Evolutionary conservation across 169 alveolate genomes (phyloP), one percentile per base, ranked within the genome.

Genomic region (Plasmodium coatneyi): DNA sequence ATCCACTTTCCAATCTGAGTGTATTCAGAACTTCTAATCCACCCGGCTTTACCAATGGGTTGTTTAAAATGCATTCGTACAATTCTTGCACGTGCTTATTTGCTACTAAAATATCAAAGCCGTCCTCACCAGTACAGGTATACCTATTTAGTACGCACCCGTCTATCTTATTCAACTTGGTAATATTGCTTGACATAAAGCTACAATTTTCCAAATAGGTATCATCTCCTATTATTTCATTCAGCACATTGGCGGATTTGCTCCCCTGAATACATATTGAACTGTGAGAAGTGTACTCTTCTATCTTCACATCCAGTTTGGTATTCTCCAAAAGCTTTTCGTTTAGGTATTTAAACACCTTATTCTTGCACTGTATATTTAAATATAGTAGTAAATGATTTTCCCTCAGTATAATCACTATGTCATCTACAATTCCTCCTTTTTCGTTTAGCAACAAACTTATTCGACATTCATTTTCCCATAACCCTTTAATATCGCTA

Each of bases 61-160:
- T 81, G 28, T 22, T 80, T 52, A 91, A 36, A 22, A 91, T 91
- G 28, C 60, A 91, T 80, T 91, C 52, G 72, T 91, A 91, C 41
- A 91, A 43, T 7, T 80, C 78, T 41, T 41, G 19, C 22, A 91
- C 84, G 72, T 91, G 46, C 25, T 91, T 78, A 52, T 71, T 91
- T 5, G 95, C 92, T 80, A 91, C 74, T 80, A 91, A 81, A 49
- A 91, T 80, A 32, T 91, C 92, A 80, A 80, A 91, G 3, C 95
- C 95, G 82, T 91, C 95, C 80, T 91, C 95, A 16, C 95, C 95
- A n/a, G 95, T 91, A 80, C 95, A 91, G 49, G 95, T 91, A 56
- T 81, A 91, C 76, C 95, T 80, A 49, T 80, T 91, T 80, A 91
- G 54, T 43, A 91, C 34, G 16, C 91, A 80, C 60, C 76, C 70